phyloP scores from a whole-genome alignment of 108 stramenopile species.

The Cyclotella atomus region DNA sequence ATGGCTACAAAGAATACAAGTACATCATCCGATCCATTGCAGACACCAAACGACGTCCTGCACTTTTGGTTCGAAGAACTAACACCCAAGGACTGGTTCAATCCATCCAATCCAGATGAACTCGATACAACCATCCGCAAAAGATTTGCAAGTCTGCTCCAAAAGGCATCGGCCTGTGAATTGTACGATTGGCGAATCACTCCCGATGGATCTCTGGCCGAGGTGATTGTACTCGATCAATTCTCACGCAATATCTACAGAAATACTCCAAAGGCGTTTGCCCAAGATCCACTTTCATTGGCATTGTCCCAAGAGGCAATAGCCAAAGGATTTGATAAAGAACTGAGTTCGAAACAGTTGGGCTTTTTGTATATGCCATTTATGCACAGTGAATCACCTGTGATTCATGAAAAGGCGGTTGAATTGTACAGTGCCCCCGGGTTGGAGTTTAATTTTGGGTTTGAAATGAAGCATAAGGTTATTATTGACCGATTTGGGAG shows the following conservation, averaged over 20 bases:
- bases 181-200: slow-evolving; percentile 1
- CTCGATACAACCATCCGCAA: slow-evolving; percentile 9
- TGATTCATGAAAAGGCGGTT: slow-evolving; percentile 35
- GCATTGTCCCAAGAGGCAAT: slow-evolving; percentile 16
- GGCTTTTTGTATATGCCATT: slow-evolving; percentile 50
- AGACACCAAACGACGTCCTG: slow-evolving; percentile 4
- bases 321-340: slow-evolving; percentile 16
- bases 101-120: not conserved
- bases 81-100: slow-evolving; percentile 18
- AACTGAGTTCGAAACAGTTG: slow-evolving; percentile 1
- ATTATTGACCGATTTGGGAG: slow-evolving; percentile 74
- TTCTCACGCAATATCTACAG: slow-evolving; percentile 72
- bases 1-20: not conserved
- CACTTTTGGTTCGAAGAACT: slow-evolving; percentile 33
- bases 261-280: slow-evolving; percentile 63
- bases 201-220: slow-evolving; percentile 50
- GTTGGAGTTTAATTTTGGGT: slow-evolving; percentile 11
- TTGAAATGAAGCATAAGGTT: slow-evolving; percentile 48
- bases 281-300: slow-evolving; percentile 54
- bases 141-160: not conserved
- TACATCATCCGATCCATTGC: not conserved
- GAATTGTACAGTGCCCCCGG: slow-evolving; percentile 7
- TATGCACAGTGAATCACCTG: slow-evolving; percentile 61
- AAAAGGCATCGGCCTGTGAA: slow-evolving; percentile 16
- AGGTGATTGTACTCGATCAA: slow-evolving; percentile 70